phyloP scores from a whole-genome alignment of 1,284 basidiomycete genomes.

The Irpex sp. region DNA sequence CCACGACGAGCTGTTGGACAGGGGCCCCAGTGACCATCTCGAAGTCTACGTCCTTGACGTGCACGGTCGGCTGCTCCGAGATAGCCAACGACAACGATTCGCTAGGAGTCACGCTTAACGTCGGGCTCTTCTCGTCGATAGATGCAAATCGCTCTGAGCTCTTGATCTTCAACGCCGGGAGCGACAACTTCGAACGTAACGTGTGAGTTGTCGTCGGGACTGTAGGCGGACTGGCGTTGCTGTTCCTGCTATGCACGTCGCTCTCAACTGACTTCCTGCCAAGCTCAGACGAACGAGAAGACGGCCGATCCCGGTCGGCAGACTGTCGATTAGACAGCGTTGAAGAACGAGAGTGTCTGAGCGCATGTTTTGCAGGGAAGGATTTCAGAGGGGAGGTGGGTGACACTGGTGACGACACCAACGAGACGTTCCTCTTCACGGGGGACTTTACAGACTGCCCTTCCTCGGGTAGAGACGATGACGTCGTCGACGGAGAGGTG shows the following conservation, averaged over 20 bases:
- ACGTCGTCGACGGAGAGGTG: background rate
- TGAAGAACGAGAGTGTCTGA: conserved; percentile 26
- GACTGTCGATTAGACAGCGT: conserved; percentile 17
- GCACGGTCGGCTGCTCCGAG: conserved; percentile 46
- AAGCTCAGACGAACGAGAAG: conserved; percentile 15
- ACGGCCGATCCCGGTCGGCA: conserved; percentile 11
- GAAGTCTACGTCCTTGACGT: conserved; percentile 77
- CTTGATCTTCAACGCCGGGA: conserved; percentile 42
- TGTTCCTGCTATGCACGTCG: conserved; percentile 17
- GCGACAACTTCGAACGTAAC: conserved; percentile 53
- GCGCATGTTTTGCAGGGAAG: conserved; percentile 4
- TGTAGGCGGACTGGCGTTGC: background rate
- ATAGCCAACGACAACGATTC: conserved; percentile 17
- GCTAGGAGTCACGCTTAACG: conserved; percentile 36
- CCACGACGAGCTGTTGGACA: conserved; percentile 29
- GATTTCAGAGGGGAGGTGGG: conserved; percentile 3
- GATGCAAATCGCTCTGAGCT: background rate
- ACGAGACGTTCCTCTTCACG: background rate
- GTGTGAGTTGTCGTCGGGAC: conserved; percentile 17
- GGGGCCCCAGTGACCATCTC: conserved; percentile 66
- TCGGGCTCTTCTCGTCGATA: conserved; percentile 21
- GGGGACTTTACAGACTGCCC: background rate
- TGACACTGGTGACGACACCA: background rate
- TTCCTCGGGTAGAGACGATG: background rate
- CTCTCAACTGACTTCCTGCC: conserved; percentile 21